phyloP scores from a whole-genome alignment of 768 basidiomycete species.

The Phanerodontia chrysosporium region DNA sequence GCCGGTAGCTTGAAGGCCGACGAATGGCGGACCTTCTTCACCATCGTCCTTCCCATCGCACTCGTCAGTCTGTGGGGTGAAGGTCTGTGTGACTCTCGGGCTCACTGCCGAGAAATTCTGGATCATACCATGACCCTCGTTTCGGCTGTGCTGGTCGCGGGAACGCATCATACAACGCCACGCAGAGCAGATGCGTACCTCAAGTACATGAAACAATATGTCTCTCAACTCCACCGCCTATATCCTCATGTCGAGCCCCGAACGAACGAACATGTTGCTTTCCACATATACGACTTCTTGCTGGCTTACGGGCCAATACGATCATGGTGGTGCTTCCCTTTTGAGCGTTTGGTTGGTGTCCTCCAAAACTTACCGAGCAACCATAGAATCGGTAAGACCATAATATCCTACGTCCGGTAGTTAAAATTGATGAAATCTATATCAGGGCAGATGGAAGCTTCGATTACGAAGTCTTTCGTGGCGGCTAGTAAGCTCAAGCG shows the following conservation, averaged over 20 bases:
- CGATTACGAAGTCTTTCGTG: conserved; percentile 6
- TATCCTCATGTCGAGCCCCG: conserved; percentile 3
- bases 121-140: conserved; percentile 11
- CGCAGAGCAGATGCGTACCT: not conserved
- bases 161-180: not conserved
- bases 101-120: not conserved
- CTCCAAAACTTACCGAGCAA: conserved; percentile 22
- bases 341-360: conserved; percentile 21
- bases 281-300: conserved; percentile 19
- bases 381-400: conserved; percentile 18
- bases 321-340: conserved; percentile 26
- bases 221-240: conserved; percentile 9
- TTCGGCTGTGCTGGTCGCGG: conserved; percentile 6
- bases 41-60: conserved; percentile 33
- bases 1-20: conserved; percentile 21
- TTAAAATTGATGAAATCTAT: not conserved
- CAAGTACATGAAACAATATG: conserved; percentile 8
- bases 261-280: conserved; percentile 9
- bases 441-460: conserved; percentile 4
- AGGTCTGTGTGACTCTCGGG: not conserved
- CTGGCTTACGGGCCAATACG: conserved; percentile 11
- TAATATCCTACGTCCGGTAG: not conserved
- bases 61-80: conserved; percentile 33
- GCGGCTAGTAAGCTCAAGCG: conserved; percentile 2
- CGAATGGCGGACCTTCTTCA: conserved; percentile 31